Evolutionary conservation across 2,329 filamentous ascomycete species (phyloP).

Genomic region (Monosporascus sp.): DNA sequence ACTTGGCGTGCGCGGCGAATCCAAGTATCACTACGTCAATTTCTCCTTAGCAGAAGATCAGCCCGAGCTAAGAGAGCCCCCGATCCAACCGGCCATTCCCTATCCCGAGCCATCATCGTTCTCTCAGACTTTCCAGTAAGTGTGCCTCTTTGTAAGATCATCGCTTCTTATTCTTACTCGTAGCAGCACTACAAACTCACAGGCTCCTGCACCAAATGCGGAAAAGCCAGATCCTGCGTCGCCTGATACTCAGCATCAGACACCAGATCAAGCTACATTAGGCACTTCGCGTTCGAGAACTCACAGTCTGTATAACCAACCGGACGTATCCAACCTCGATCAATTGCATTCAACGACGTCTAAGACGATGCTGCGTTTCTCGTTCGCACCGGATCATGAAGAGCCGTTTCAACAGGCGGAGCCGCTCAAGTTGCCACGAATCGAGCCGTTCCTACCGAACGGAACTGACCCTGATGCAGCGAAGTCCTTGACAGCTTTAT

Average conservation of each 20-base stretch:
- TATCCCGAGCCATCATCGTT: conserved; percentile 44
- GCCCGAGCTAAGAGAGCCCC: conserved; percentile 39
- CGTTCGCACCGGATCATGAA: conserved; percentile 55
- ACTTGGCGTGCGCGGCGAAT: conserved; percentile 89
- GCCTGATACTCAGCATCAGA: conserved; percentile 29
- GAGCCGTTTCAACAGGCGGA: conserved; percentile 58
- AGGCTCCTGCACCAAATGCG: conserved; percentile 16
- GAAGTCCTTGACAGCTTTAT: conserved; percentile 78
- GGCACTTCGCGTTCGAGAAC: conserved; percentile 25
- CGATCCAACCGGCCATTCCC: conserved; percentile 40
- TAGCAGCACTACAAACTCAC: conserved; percentile 29
- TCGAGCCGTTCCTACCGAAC: conserved; percentile 71
- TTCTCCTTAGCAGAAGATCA: conserved; percentile 56
- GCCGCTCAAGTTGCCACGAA: conserved; percentile 74
- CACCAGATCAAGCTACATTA: conserved; percentile 18
- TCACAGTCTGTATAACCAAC: conserved; percentile 55
- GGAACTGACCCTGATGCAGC: conserved; percentile 85
- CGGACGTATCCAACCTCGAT: conserved; percentile 50
- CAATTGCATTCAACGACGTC: conserved; percentile 50
- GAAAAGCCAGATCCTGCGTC: conserved; percentile 28
- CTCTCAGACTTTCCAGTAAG: conserved; percentile 46
- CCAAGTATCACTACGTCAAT: conserved; percentile 92
- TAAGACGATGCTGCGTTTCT: conserved; percentile 55
- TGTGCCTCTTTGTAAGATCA: conserved; percentile 1
- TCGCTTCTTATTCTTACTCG: conserved; percentile 5